phyloP scores from a whole-genome alignment of 208 protist genomes.

The Acanthamoeba triangularis region DNA sequence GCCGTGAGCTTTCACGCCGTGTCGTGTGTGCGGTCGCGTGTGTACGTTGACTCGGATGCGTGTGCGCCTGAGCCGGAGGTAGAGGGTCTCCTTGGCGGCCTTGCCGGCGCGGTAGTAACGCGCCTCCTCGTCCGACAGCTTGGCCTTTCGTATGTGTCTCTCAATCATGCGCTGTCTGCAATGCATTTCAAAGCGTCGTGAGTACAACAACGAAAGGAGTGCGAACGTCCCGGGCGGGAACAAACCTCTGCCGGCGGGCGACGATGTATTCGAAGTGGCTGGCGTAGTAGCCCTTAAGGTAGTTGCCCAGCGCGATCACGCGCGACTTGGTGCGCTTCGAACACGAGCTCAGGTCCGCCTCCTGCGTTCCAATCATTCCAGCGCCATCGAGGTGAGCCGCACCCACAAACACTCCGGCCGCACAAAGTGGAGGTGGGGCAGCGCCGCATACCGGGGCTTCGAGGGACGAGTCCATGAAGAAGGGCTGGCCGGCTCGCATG shows the following conservation, averaged over 20 bases:
- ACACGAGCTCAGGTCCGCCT: background rate
- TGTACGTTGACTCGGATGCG: slow-evolving; percentile 31
- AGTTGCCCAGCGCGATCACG: slow-evolving; percentile 53
- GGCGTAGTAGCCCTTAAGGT: slow-evolving; percentile 52
- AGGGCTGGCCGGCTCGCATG: slow-evolving; percentile 15
- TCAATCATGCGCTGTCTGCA: slow-evolving; percentile 6
- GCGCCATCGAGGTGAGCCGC: background rate
- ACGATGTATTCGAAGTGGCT: slow-evolving; percentile 40
- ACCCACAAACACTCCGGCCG: background rate
- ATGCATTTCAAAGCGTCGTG: background rate
- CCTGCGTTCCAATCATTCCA: background rate
- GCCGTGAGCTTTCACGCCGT: background rate
- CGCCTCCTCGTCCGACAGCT: slow-evolving; percentile 10
- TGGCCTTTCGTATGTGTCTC: slow-evolving; percentile 19
- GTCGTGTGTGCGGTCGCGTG: background rate
- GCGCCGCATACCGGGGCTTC: background rate
- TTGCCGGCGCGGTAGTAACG: slow-evolving; percentile 41
- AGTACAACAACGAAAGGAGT: background rate
- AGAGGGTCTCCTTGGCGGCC: slow-evolving; percentile 32
- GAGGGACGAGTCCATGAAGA: slow-evolving; percentile 11
- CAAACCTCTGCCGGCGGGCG: slow-evolving; percentile 9
- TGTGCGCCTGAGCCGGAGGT: slow-evolving; percentile 36
- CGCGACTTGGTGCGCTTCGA: slow-evolving; percentile 38
- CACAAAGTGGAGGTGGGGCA: background rate
- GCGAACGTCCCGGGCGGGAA: too few species aligned